phyloP scores from a whole-genome alignment of 2,329 filamentous ascomycete species.

The Sclerotinia minor region DNA sequence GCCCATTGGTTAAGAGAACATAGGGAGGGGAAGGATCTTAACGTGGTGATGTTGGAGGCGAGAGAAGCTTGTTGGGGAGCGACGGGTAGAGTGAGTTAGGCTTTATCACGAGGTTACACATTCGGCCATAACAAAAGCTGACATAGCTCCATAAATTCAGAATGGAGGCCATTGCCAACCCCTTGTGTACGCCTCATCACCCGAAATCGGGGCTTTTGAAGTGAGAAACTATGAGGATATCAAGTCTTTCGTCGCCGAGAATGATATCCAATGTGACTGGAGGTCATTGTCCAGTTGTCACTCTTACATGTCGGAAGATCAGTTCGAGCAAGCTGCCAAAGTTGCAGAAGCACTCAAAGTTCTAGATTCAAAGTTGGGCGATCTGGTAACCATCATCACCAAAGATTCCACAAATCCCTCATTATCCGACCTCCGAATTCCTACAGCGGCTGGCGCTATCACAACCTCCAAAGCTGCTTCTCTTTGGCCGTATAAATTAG shows the following conservation, averaged over 20 bases:
- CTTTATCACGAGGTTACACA: constrained; percentile 14
- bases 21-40: constrained; percentile 46
- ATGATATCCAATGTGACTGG: constrained; percentile 71
- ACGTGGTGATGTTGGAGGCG: constrained; percentile 73
- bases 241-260: constrained; percentile 54
- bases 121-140: neutral
- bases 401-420: constrained; percentile 39
- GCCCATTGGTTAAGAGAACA: constrained; percentile 59
- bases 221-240: constrained; percentile 66
- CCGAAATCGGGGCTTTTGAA: constrained; percentile 69
- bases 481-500: constrained; percentile 83
- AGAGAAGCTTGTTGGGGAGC: constrained; percentile 79
- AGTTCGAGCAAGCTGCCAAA: constrained; percentile 53
- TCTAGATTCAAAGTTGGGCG: constrained; percentile 58
- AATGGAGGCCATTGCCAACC: constrained; percentile 77
- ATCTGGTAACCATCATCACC: constrained; percentile 42
- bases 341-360: constrained; percentile 53
- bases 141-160: constrained; percentile 41
- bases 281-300: constrained; percentile 62
- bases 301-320: constrained; percentile 56
- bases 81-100: constrained; percentile 69
- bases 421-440: constrained; percentile 56
- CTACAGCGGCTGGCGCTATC: constrained; percentile 61
- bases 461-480: constrained; percentile 65
- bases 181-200: constrained; percentile 59